These are phyloP conservation scores for Sanghuangporus baumii DNA, from an alignment of 1,284 basidiomycete species.

Conservation along the genomic window DNA sequence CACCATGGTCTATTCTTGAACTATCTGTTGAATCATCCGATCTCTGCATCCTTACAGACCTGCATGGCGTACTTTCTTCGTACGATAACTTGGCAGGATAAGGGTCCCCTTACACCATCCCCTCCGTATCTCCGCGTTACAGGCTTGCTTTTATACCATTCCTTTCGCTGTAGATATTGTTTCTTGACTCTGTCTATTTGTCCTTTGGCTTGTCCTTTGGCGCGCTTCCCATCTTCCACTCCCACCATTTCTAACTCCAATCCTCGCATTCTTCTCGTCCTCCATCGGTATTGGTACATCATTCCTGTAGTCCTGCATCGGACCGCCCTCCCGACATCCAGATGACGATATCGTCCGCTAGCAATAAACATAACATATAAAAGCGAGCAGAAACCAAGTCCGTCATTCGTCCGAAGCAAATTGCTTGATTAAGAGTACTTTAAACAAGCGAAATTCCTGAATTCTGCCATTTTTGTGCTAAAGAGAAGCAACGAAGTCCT, in stretches of 20 bases:
- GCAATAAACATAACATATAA: not conserved
- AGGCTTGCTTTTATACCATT: not conserved
- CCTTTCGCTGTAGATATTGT: conserved; percentile 7
- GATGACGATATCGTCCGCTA: not conserved
- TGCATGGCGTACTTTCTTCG: not conserved
- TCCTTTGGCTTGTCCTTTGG: not conserved
- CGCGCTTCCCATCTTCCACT: not conserved
- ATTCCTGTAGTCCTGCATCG: conserved; percentile 13
- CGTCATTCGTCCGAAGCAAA: not conserved
- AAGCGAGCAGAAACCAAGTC: not conserved
- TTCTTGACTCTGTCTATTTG: not conserved
- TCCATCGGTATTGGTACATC: conserved; percentile 10
- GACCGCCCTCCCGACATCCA: not conserved
- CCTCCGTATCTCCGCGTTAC: not conserved
- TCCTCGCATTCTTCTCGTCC: conserved; percentile 10
- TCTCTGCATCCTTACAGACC: not conserved
- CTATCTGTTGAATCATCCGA: too few relatives aligned
- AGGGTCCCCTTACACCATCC: not conserved
- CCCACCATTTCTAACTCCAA: not conserved
- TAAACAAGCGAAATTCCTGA: not conserved
- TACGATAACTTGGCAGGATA: not conserved
- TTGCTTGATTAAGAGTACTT: not conserved
- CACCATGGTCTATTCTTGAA: not conserved
- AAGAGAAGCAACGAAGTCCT: not conserved
- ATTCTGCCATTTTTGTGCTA: not conserved